phyloP scores from a whole-genome alignment of 805 yeast species.

The Zygosaccharomyces gambellarensis region DNA sequence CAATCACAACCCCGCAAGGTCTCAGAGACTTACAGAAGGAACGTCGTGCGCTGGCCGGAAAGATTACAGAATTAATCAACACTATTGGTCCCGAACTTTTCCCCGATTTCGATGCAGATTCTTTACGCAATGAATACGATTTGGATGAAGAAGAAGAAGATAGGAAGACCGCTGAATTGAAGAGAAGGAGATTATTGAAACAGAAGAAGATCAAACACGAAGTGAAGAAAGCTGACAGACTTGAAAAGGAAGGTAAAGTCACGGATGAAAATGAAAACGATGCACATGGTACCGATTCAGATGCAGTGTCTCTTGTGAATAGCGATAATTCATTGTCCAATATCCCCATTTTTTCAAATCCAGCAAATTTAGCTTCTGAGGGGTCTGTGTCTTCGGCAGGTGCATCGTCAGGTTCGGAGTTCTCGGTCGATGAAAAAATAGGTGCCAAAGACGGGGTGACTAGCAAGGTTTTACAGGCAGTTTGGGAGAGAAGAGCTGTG shows the following conservation, averaged over 20 bases:
- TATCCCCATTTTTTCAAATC: slow-evolving; percentile 40
- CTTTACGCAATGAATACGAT: slow-evolving; percentile 23
- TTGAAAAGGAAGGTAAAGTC: slow-evolving; percentile 5
- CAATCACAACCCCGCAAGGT: slow-evolving; percentile 54
- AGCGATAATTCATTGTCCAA: slow-evolving; percentile 38
- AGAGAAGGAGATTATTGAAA: slow-evolving; percentile 35
- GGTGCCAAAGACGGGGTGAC: slow-evolving; percentile 13
- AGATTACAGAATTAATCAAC: slow-evolving; percentile 76
- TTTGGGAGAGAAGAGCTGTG: slow-evolving; percentile 22
- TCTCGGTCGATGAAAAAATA: slow-evolving; percentile 11
- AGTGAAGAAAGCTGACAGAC: slow-evolving; percentile 11
- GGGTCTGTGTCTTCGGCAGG: slow-evolving; percentile 29
- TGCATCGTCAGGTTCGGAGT: slow-evolving; percentile 27
- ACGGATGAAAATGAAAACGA: background rate
- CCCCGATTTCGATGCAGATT: slow-evolving; percentile 67
- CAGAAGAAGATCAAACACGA: slow-evolving; percentile 21
- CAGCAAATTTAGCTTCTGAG: slow-evolving; percentile 16
- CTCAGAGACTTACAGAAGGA: slow-evolving; percentile 54
- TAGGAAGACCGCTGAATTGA: slow-evolving; percentile 35
- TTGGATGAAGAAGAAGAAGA: slow-evolving; percentile 34
- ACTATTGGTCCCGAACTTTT: slow-evolving; percentile 77
- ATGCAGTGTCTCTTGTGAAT: slow-evolving; percentile 40
- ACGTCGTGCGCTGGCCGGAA: slow-evolving; percentile 58
- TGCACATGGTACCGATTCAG: slow-evolving; percentile 42
- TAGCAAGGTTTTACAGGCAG: slow-evolving; percentile 26